A percentile compares a stretch with the other conserved stretches of the same genome.
These are phyloP conservation scores for Pyrenochaeta sp. DNA, from an alignment of 2,329 filamentous ascomycete species.

Conservation along the genomic window DNA sequence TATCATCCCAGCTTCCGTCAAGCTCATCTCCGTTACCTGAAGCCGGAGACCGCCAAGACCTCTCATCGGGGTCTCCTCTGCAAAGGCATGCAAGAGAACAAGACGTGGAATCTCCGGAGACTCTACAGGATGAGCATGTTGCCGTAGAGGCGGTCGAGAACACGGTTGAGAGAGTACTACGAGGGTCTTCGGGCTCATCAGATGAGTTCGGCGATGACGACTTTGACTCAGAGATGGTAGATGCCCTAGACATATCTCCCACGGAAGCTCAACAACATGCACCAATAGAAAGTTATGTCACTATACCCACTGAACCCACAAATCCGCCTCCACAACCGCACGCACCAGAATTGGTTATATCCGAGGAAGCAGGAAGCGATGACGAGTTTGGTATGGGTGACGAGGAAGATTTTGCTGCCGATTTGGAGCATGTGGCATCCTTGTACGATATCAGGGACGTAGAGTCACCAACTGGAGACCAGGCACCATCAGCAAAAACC, in stretches of 20 bases:
- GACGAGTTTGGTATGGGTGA: slow-evolving; percentile 59
- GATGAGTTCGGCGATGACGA: slow-evolving; percentile 49
- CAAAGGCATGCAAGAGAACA: slow-evolving; percentile 34
- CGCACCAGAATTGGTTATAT: neutral
- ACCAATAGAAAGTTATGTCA: slow-evolving; percentile 9
- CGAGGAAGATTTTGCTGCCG: slow-evolving; percentile 62
- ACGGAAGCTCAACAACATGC: slow-evolving; percentile 6
- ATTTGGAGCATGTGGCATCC: slow-evolving; percentile 66
- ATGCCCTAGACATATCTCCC: slow-evolving; percentile 37
- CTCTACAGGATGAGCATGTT: slow-evolving; percentile 2
- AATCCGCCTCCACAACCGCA: slow-evolving; percentile 4
- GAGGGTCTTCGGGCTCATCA: slow-evolving; percentile 33
- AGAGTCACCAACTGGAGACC: slow-evolving; percentile 20
- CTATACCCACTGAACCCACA: slow-evolving; percentile 16
- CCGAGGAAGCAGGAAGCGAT: slow-evolving; percentile 32
- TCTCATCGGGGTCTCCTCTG: slow-evolving; percentile 40
- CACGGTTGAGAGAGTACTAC: slow-evolving; percentile 12
- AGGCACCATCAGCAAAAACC: neutral
- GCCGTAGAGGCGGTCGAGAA: slow-evolving; percentile 1
- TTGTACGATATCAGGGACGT: slow-evolving; percentile 59
- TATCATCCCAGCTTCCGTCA: slow-evolving; percentile 47
- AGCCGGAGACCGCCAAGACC: slow-evolving; percentile 21
- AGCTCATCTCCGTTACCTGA: slow-evolving; percentile 59
- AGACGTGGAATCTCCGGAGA: slow-evolving; percentile 14
- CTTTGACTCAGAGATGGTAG: slow-evolving; percentile 47